Percentiles rank a stretch among this genome's conserved stretches.
These are phyloP conservation scores for Erythrobasidium yunnanense DNA, from an alignment of 768 basidiomycete species.

Conservation along the genomic window DNA sequence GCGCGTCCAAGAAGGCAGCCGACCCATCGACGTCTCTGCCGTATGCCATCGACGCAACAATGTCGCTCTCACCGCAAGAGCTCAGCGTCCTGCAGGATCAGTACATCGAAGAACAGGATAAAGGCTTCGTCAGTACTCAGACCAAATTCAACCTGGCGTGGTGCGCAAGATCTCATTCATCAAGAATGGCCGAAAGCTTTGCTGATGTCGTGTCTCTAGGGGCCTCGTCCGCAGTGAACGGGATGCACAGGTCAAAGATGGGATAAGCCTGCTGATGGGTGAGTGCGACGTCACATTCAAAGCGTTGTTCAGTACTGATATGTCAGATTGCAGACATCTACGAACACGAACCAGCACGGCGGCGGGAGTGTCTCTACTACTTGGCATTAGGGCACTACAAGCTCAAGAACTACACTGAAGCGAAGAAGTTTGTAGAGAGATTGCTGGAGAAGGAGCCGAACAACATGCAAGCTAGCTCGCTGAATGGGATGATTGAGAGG, in stretches of 20 bases:
- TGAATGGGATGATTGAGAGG: conserved; percentile 72
- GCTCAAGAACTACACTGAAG: conserved; percentile 86
- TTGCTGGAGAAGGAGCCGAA: conserved; percentile 82
- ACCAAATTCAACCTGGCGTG: conserved; percentile 97
- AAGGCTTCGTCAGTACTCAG: conserved; percentile 78
- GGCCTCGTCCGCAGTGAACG: conserved; percentile 84
- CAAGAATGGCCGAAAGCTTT: too few species aligned
- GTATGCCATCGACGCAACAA: conserved; percentile 6
- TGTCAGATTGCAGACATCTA: conserved; percentile 61
- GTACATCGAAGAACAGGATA: conserved; percentile 74
- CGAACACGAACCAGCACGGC: conserved; percentile 67
- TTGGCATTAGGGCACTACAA: conserved; percentile 93
- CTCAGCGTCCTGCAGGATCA: conserved; percentile 41
- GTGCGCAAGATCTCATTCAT: conserved; percentile 40
- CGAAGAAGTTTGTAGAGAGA: conserved; percentile 78
- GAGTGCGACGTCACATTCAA: too few species aligned
- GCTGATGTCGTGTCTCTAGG: conserved; percentile 31
- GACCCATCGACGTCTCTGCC: not conserved
- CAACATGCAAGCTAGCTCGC: conserved; percentile 82
- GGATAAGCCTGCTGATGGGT: conserved; percentile 85
- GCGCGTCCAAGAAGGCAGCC: not conserved
- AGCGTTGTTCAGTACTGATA: too few species aligned
- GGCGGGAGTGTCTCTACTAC: conserved; percentile 93
- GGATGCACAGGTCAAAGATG: conserved; percentile 77
- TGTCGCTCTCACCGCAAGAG: conserved; percentile 20